Conservation (phyloP, 768 basidiomycete genomes). For the Hortiboletus campestris region DNA sequence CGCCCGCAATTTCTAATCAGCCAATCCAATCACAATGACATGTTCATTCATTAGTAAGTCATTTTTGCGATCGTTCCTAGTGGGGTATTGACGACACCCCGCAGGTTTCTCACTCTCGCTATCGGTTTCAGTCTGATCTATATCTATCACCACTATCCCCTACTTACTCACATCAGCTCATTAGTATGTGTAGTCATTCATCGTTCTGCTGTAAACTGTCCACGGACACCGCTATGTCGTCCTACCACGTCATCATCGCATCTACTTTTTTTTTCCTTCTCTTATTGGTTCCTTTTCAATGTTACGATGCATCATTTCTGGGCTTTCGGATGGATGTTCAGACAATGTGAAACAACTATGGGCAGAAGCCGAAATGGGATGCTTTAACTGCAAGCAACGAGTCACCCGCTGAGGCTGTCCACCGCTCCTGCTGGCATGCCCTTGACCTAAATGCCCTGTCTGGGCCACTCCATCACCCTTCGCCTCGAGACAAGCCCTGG, state of each 20-base stretch:
- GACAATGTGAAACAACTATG: background rate
- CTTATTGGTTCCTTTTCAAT: constrained; percentile 12
- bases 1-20: constrained; percentile 46
- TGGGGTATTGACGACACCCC: constrained; percentile 10
- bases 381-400: background rate
- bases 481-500: constrained; percentile 14
- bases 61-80: background rate
- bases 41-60: constrained; percentile 23
- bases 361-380: constrained; percentile 4
- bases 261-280: constrained; percentile 5
- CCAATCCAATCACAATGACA: constrained; percentile 26
- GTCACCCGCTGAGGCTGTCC: constrained; percentile 21
- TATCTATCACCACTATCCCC: constrained; percentile 29
- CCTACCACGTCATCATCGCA: constrained; percentile 24
- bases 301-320: constrained; percentile 16
- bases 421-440: constrained; percentile 7
- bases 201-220: constrained; percentile 24
- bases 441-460: constrained; percentile 28
- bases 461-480: constrained; percentile 17
- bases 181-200: constrained; percentile 32
- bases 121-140: constrained; percentile 19
- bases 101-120: constrained; percentile 20
- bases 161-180: constrained; percentile 25
- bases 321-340: background rate
- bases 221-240: constrained; percentile 27